These are phyloP conservation scores for Acacia melanoxylon DNA, from an alignment of 306 rosid genomes.

Conservation along the genomic window DNA sequence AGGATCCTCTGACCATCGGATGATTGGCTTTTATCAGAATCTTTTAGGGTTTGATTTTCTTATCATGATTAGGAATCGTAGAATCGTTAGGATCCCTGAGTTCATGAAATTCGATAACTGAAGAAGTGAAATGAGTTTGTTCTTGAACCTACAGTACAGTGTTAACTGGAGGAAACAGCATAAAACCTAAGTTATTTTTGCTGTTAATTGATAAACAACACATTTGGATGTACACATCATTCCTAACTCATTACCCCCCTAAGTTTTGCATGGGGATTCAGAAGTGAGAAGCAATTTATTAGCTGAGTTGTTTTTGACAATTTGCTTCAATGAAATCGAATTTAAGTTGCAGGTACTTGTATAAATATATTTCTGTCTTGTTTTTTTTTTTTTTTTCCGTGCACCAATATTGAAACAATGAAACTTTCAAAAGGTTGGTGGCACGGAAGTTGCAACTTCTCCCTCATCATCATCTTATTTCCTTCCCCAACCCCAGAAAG, in stretches of 20 bases:
- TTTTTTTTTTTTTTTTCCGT: not conserved
- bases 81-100: not conserved
- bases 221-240: not conserved
- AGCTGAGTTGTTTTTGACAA: not conserved
- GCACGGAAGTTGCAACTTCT: not conserved
- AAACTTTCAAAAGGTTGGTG: not conserved
- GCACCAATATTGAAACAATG: not conserved
- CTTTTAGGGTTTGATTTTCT: not conserved
- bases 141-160: not conserved
- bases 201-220: not conserved
- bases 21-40: not conserved
- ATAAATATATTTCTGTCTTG: not conserved
- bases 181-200: not conserved
- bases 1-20: not conserved
- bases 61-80: not conserved
- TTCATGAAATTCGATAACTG: not conserved
- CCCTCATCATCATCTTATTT: constrained; percentile 1
- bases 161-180: not conserved
- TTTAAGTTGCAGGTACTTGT: not conserved
- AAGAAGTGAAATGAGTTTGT: not conserved
- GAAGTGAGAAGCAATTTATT: not conserved
- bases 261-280: not conserved
- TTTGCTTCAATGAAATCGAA: not conserved
- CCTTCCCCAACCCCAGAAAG: not conserved
- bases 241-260: not conserved